Evolutionary conservation across 257 asterid genomes (phyloP), one percentile per base, ranked within the genome.

Genomic region (Plantago elongata): DNA sequence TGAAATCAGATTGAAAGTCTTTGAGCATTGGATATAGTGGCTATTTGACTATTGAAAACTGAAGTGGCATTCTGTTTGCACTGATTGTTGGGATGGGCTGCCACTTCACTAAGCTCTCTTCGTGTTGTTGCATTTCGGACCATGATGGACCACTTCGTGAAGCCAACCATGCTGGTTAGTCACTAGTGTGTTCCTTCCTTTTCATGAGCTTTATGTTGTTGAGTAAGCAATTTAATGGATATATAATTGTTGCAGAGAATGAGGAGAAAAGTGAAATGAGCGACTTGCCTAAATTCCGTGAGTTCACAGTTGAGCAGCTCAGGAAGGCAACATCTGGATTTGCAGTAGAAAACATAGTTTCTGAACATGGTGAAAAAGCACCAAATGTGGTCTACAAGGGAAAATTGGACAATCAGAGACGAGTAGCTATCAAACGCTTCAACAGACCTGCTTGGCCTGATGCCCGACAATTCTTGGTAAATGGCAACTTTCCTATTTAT

Each of bases 361-460:
- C 98, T 16, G 98, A 91, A 68, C 97, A 89, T 58, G 98, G 97
- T 45, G 98, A 91, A 79, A 88, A 91, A 76, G 98, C 98, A 14
- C 98, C 97, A 7, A 91, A 91, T 71, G 96, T 88, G 61, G 96
- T 88, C 68, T 88, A 88, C 64, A 85, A 81, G 73, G 96, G 96
- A 63, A 91, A 84, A 82, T 68, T 86, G 77, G 98, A 88, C 30
- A 86, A 86, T 73, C 97, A 89, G 79, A 77, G 79, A 75, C 77
- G 89, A 16, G 69, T 91, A 64, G 98, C 95, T 66, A 95, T 91
- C 71, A 91, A 91, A 75, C 95, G 97, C 70, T 91, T 91, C 68
- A 86, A 83, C 77, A 76, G 92, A 68, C 80, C 92, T 67, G 96
- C 96, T n/a, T 88, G 96, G 96, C 95, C 91, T 45, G 95, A 88